Base-by-base conservation (phyloP, 371 early-diverging fungal species). In the Haplosporangium sp. region DNA sequence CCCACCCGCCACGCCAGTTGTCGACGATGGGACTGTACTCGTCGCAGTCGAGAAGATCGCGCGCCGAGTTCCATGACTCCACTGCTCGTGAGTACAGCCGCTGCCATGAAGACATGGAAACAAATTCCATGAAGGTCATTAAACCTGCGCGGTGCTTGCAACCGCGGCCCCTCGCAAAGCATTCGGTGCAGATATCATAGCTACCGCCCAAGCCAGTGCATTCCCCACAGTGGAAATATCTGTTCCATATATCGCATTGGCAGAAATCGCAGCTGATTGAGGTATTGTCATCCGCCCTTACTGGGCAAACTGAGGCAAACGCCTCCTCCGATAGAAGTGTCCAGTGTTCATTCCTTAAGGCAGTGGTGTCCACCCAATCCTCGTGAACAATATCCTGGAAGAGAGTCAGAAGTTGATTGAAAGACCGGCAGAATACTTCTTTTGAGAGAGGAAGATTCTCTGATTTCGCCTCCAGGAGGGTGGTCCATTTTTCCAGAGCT, bases 401-500 rank as follows among this genome's bases (percentile, higher is more conserved):
- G 38, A 56, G 56, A 14, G 38, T n/a, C 18, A 42, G 56, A 18
- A 42, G 18, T 16, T 56, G 41, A 56, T 6, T 56, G 20, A 56
- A 56, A 1, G 56, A 56, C 42, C 9, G 56, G 40, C 56, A 56
- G 41, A 40, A 56, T 41, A 0, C 42, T 42, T n/a, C 56, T 14
- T 40, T 43, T 12, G 58, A 21, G 45, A 57, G 21, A 16, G 58
- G 58, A 12, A 57, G 43, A 1, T 1, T 40, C 43, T 40, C n/a
- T 57, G 21, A 12, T 43, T 42, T 20, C 56, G 40, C 7, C 20
- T 21, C 48, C 10, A 60, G 6, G 20, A 52, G 58, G 20, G 46
- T 40, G 13, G 53, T 29, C 60, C 60, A 67, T 23, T 60, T 60
- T 20, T 43, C 58, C 11, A 67, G 46, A 12, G 41, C 61, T 7